Evolutionary conservation across 108 stramenopile genomes (phyloP), one percentile per base, ranked within the genome.

Genomic region (Nitzschia sp.): DNA sequence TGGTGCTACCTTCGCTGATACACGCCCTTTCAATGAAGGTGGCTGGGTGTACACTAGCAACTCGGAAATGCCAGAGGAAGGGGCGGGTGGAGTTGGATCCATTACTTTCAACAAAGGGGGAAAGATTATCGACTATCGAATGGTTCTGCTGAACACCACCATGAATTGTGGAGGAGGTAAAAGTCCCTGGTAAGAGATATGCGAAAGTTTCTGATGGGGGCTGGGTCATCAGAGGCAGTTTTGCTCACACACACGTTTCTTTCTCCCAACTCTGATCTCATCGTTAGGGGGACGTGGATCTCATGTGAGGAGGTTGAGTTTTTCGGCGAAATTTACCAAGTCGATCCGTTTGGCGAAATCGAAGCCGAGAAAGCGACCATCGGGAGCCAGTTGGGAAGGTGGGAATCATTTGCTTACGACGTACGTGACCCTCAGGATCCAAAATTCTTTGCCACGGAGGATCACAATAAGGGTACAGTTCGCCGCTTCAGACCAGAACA

Each of bases 1-100:
- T 31, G 82, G 63, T 0, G 84, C 72, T 1, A 73, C 78, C 0
- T 81, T 80, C 48, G 45, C 50, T 17, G 79, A 80, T 47, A 48
- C 65, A 27, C 52, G 71, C n/a, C 35, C 50, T 17, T 45, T 32
- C 29, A 76, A 61, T 46, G 38, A 45, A 13, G 83, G 83, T 22
- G 79, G 80, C 1, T 87, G 83, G 83, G 64, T 77, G 41, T 88
- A 88, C 50, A 64, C 82, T 4, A 80, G 81, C 65, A 87, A 87
- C 64, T 77, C 80, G 11, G 86, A 87, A 63, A 47, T 58, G 5
- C 35, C 33, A 46, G 63, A 78, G n/a, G 29, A 44, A 15, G 62
- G 61, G 16, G 41, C 55, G 19, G 82, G 82, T 29, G 85, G 85
- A 17, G 85, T 83, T 32, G 79, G 80, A 19, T 75, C 77, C 5